Percentiles rank a stretch among this genome's conserved stretches.
Evolutionary conservation across 345 rosid species (phyloP).

Genomic region (Orychophragmus violaceus): DNA sequence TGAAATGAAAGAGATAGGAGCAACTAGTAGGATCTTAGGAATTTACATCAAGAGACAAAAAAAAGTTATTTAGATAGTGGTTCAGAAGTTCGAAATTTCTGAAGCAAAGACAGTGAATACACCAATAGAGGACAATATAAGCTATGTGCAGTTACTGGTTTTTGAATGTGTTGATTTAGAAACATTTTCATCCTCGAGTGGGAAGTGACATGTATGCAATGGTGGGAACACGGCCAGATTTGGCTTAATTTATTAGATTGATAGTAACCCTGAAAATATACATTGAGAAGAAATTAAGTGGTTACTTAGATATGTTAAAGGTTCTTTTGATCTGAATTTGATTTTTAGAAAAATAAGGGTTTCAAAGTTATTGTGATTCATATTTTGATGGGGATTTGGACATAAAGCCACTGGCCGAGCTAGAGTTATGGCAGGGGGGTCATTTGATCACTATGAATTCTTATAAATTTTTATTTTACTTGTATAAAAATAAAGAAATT

Average conservation of each 20-base stretch:
- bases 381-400: not conserved
- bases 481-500: too few relatives aligned
- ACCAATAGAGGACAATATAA: not conserved
- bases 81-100: not conserved
- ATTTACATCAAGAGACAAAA: not conserved
- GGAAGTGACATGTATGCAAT: not conserved
- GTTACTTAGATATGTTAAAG: slow-evolving; percentile 30
- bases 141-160: not conserved
- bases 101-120: not conserved
- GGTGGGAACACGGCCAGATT: not conserved
- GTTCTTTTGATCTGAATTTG: not conserved
- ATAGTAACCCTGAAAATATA: not conserved
- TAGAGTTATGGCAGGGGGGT: too few relatives aligned
- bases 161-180: not conserved
- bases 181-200: not conserved
- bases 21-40: not conserved
- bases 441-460: too few relatives aligned
- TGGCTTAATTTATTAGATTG: not conserved
- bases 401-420: not conserved
- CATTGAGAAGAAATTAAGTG: not conserved
- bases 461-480: too few relatives aligned
- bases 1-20: not conserved
- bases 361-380: not conserved
- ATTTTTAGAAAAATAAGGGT: not conserved
- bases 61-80: not conserved